Base-by-base conservation (phyloP, 805 yeast genomes). In the Candida suzukii region DNA sequence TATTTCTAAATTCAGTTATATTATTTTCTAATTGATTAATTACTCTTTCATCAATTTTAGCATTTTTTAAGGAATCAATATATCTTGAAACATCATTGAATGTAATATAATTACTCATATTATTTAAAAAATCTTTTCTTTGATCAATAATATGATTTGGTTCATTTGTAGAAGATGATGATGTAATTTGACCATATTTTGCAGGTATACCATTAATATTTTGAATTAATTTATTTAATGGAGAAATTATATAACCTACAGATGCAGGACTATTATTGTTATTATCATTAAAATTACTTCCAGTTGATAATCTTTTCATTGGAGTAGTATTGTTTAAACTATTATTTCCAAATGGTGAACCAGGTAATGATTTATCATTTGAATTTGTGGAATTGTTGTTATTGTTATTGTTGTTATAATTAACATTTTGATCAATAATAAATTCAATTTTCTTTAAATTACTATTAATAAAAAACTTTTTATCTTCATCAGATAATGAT, bases 1-100 rank as follows among this genome's bases (percentile, higher is more conserved):
- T 8, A 6, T 29, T 17, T 7, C 43, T 38, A 20, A 65, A 42
- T 17, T 65, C 67, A 4, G 57, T 54, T 11, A 80, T 49, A 35
- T 70, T 61, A 28, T 58, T 64, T 24, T 56, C 48, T 16, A 76
- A 51, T 9, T 67, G 56, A 1, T 51, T 50, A n/a, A 67, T 49
- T 0, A 66, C 52, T 4, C 64, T 67, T 2, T 49, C 28, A 14
- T 64, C 58, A n/a, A 66, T 49, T 0, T 55, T 51, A 2, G 50
- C 46, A 1, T 47, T 35, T 27, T 61, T 53, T 24, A 76, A 52
- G n/a, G 53, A 56, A 1, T 50, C 41, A 11, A 76, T 56, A 46
- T 73, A 76, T 1, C 48, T 35, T 3, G 57, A 40, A 27, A 71
- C 61, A 39, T 65, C 67, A 3, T 54, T 43, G 18, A 52, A 39